These are phyloP conservation scores for Citeromyces hawaiiensis DNA, from an alignment of 1,139 yeast genomes.

Conservation along the genomic window DNA sequence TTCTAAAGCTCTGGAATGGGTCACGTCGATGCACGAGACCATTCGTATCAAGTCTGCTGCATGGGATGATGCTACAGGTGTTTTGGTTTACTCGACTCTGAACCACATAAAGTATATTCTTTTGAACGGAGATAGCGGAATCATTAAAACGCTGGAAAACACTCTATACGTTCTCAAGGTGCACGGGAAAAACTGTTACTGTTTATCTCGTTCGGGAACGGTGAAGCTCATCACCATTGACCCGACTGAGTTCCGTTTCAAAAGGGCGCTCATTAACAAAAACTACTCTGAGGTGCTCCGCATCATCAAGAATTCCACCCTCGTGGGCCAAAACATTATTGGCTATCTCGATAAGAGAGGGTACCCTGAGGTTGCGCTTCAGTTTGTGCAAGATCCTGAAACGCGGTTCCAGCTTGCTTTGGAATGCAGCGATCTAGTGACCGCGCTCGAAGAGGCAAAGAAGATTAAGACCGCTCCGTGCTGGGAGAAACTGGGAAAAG, in stretches of 20 bases:
- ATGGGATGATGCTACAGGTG: slow-evolving; percentile 85
- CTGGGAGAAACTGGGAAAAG: slow-evolving; percentile 79
- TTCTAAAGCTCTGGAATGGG: slow-evolving; percentile 60
- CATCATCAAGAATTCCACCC: slow-evolving; percentile 74
- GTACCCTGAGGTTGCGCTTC: slow-evolving; percentile 87
- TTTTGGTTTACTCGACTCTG: slow-evolving; percentile 82
- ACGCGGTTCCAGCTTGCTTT: slow-evolving; percentile 91
- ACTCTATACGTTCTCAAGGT: slow-evolving; percentile 79
- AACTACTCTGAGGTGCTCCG: slow-evolving; percentile 88
- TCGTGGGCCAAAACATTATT: slow-evolving; percentile 95
- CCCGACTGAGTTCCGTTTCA: slow-evolving; percentile 95
- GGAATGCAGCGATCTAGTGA: slow-evolving; percentile 79
- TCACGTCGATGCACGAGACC: slow-evolving; percentile 89
- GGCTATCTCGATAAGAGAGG: slow-evolving; percentile 93
- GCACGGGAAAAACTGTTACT: slow-evolving; percentile 56
- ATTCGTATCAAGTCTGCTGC: slow-evolving; percentile 95
- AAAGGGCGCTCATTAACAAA: slow-evolving; percentile 79
- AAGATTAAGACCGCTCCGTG: slow-evolving; percentile 51
- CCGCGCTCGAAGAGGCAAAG: slow-evolving; percentile 85
- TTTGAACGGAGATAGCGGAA: slow-evolving; percentile 89
- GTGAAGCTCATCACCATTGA: slow-evolving; percentile 73
- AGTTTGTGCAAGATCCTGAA: slow-evolving; percentile 93
- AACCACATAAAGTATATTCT: slow-evolving; percentile 92
- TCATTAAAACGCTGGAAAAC: slow-evolving; percentile 82
- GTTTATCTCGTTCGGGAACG: slow-evolving; percentile 76